Percentiles rank a stretch among this genome's conserved stretches.
Evolutionary conservation across 345 rosid genomes (phyloP).

Genomic region (Triadica sebifera): DNA sequence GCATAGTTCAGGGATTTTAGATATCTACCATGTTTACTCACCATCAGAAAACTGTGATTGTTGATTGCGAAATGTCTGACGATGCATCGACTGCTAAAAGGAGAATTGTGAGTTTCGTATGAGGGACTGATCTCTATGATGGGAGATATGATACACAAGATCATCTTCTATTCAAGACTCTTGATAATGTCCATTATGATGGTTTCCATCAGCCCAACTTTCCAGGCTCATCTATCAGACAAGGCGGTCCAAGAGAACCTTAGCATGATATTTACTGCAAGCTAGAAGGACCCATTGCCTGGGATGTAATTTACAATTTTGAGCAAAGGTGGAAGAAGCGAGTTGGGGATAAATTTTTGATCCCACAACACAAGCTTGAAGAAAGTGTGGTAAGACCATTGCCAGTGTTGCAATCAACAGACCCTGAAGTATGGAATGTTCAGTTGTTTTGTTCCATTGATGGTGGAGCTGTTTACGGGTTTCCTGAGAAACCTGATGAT

Average conservation of each 20-base stretch:
- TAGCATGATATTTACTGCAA: constrained; percentile 94
- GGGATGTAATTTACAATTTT: constrained; percentile 86
- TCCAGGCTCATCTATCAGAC: constrained; percentile 45
- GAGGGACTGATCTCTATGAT: constrained; percentile 87
- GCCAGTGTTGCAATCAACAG: constrained; percentile 17
- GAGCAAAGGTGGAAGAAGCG: constrained; percentile 89
- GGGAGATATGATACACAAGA: constrained; percentile 77
- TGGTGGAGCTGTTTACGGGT: constrained; percentile 42
- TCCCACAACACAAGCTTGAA: constrained; percentile 30
- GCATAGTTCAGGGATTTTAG: constrained; percentile 46
- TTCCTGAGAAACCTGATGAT: constrained; percentile 36
- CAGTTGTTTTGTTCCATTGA: constrained; percentile 75
- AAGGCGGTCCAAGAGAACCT: constrained; percentile 94
- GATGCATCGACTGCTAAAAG: constrained; percentile 29
- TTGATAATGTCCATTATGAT: constrained; percentile 43
- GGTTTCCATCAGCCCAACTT: constrained; percentile 93
- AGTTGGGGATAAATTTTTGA: constrained; percentile 31
- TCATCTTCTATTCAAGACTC: constrained; percentile 66
- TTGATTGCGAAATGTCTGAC: constrained; percentile 44
- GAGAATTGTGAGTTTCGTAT: constrained; percentile 68
- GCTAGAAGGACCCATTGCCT: constrained; percentile 80
- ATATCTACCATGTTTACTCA: constrained; percentile 63
- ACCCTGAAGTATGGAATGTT: constrained; percentile 53
- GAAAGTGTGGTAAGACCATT: constrained; percentile 28
- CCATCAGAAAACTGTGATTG: constrained; percentile 72